Percentiles rank a stretch among this genome's conserved stretches.
These are phyloP conservation scores for Hippophae tibetana DNA, from an alignment of 306 rosid species.

Conservation along the genomic window DNA sequence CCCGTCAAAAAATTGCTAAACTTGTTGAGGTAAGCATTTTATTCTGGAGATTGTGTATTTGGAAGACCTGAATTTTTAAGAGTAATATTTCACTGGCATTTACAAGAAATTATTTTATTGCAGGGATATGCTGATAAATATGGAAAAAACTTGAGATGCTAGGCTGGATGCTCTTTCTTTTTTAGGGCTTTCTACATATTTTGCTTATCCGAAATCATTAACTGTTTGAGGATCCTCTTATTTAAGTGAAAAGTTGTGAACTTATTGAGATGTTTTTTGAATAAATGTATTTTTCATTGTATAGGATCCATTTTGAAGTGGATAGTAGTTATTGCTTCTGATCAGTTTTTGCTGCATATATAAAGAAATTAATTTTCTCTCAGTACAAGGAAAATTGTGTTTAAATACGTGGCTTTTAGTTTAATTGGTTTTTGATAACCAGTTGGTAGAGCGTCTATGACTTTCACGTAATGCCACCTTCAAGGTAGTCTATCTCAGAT, in stretches of 20 bases:
- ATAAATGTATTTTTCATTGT: background rate
- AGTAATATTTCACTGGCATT: constrained; percentile 21
- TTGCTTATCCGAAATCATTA: constrained; percentile 27
- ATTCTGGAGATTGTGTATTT: constrained; percentile 17
- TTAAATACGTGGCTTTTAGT: background rate
- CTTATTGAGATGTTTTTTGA: background rate
- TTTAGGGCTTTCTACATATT: constrained; percentile 40
- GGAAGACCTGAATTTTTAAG: constrained; percentile 7
- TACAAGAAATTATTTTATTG: constrained; percentile 38
- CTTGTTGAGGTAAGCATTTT: constrained; percentile 64
- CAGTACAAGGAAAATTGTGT: background rate
- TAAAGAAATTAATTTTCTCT: background rate
- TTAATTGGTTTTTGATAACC: background rate
- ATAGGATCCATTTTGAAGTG: constrained; percentile 19
- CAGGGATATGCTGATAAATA: constrained; percentile 91
- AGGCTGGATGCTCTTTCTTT: constrained; percentile 25
- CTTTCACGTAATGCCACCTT: background rate
- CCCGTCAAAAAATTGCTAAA: constrained; percentile 61
- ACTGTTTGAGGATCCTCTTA: constrained; percentile 27
- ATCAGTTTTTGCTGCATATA: constrained; percentile 3
- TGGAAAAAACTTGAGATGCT: constrained; percentile 60
- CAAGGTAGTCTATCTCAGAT: background rate
- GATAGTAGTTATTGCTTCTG: constrained; percentile 2
- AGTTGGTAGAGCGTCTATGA: background rate
- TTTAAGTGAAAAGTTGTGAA: constrained; percentile 4